These are phyloP conservation scores for Pseudopyrenochaeta lycopersici DNA, from an alignment of 2,329 filamentous ascomycete species.

Conservation along the genomic window DNA sequence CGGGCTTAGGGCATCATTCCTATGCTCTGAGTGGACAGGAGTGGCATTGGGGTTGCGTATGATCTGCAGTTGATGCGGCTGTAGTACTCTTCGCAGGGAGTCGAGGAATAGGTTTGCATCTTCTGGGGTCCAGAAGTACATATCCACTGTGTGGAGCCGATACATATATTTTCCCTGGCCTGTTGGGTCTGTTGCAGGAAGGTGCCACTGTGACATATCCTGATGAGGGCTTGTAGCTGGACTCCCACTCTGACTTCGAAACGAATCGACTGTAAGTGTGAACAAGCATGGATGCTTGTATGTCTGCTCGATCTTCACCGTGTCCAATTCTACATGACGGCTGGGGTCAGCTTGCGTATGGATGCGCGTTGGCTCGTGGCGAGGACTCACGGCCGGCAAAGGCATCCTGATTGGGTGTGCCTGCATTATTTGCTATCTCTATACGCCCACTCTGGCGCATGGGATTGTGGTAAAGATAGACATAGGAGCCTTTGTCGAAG, in stretches of 20 bases:
- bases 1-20: conserved; percentile 66
- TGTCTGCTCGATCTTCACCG: conserved; percentile 71
- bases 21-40: conserved; percentile 54
- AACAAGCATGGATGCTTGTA: conserved; percentile 78
- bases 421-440: conserved; percentile 79
- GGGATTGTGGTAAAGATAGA: conserved; percentile 81
- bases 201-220: conserved; percentile 71
- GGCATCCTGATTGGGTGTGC: conserved; percentile 79
- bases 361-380: not conserved
- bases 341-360: conserved; percentile 27
- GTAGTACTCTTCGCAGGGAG: conserved; percentile 71
- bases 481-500: conserved; percentile 81
- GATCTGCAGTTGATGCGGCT: conserved; percentile 61
- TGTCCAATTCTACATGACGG: conserved; percentile 67
- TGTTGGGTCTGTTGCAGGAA: conserved; percentile 74
- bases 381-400: conserved; percentile 74
- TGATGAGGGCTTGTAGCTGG: conserved; percentile 54
- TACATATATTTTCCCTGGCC: conserved; percentile 84
- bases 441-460: conserved; percentile 72
- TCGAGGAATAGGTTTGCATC: conserved; percentile 77
- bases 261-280: conserved; percentile 68
- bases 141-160: conserved; percentile 76
- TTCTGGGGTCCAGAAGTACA: conserved; percentile 81
- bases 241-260: conserved; percentile 40
- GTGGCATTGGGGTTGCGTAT: conserved; percentile 48